Evolutionary conservation across 2,329 filamentous ascomycete genomes (phyloP).

Genomic region (Colletotrichum truncatum): DNA sequence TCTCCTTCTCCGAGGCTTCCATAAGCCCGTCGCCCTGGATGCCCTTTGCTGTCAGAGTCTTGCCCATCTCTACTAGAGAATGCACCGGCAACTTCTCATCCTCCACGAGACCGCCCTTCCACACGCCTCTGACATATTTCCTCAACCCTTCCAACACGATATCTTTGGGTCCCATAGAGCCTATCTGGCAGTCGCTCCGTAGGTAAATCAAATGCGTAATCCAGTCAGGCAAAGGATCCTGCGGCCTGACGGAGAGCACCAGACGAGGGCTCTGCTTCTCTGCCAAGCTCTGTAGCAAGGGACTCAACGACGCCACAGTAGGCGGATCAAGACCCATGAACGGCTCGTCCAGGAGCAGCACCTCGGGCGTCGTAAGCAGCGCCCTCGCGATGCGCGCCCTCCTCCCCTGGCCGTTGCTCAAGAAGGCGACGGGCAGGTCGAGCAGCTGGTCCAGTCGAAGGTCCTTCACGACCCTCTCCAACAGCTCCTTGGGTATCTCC

Average conservation of each 20-base stretch:
- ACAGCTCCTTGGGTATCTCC: constrained; percentile 55
- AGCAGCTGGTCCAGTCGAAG: constrained; percentile 75
- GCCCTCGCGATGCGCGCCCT: constrained; percentile 89
- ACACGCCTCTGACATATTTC: constrained; percentile 57
- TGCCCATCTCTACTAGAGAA: constrained; percentile 60
- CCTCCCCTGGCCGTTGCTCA: constrained; percentile 93
- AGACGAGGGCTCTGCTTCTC: constrained; percentile 74
- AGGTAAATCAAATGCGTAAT: constrained; percentile 85
- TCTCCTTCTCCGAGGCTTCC: constrained; percentile 35
- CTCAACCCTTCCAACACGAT: constrained; percentile 66
- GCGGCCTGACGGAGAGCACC: constrained; percentile 81
- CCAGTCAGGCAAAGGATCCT: constrained; percentile 90
- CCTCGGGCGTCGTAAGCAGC: constrained; percentile 79
- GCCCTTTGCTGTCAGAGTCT: constrained; percentile 51
- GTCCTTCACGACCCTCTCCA: constrained; percentile 74
- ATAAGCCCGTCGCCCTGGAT: constrained; percentile 47
- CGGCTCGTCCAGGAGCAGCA: constrained; percentile 89
- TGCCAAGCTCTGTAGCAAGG: constrained; percentile 75
- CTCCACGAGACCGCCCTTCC: constrained; percentile 51
- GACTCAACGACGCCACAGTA: constrained; percentile 76
- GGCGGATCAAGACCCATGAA: constrained; percentile 96
- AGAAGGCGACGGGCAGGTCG: constrained; percentile 83
- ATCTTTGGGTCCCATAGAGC: constrained; percentile 71
- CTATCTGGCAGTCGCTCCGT: constrained; percentile 71
- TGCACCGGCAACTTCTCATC: constrained; percentile 59